phyloP scores from a whole-genome alignment of 1,284 basidiomycete species.

The Ganoderma boninense region DNA sequence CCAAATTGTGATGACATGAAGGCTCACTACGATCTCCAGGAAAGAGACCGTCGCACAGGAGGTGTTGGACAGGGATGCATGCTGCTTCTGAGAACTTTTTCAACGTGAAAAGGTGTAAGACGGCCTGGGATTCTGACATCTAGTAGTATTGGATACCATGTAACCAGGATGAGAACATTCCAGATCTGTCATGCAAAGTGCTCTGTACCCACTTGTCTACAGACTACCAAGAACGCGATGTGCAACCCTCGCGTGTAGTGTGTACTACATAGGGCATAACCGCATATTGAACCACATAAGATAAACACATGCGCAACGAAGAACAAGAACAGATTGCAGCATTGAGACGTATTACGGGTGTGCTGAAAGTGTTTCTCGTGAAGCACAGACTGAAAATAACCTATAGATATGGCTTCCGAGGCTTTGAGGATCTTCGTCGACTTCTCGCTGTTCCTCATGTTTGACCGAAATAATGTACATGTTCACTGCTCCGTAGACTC shows the following conservation, averaged over 20 bases:
- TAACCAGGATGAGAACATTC: not conserved
- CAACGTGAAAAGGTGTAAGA: not conserved
- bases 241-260: slow-evolving; percentile 10
- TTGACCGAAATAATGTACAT: not conserved
- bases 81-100: not conserved
- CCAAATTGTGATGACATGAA: not conserved
- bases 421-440: not conserved
- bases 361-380: not conserved
- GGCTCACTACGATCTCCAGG: not conserved
- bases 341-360: slow-evolving; percentile 21
- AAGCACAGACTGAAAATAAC: not conserved
- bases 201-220: slow-evolving; percentile 16
- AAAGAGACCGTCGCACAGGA: not conserved
- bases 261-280: slow-evolving; percentile 25
- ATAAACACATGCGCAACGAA: slow-evolving; percentile 31
- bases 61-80: not conserved
- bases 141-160: not conserved
- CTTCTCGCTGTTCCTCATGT: not conserved
- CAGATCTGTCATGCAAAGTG: not conserved
- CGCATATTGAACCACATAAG: slow-evolving; percentile 36
- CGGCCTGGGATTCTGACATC: not conserved
- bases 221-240: slow-evolving; percentile 6
- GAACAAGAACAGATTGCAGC: slow-evolving; percentile 32
- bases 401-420: not conserved
- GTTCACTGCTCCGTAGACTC: slow-evolving; percentile 34